Percentiles rank a stretch among this genome's conserved stretches.
phyloP scores from a whole-genome alignment of 2,329 filamentous ascomycete species.

The Ascocoryne sarcoides region DNA sequence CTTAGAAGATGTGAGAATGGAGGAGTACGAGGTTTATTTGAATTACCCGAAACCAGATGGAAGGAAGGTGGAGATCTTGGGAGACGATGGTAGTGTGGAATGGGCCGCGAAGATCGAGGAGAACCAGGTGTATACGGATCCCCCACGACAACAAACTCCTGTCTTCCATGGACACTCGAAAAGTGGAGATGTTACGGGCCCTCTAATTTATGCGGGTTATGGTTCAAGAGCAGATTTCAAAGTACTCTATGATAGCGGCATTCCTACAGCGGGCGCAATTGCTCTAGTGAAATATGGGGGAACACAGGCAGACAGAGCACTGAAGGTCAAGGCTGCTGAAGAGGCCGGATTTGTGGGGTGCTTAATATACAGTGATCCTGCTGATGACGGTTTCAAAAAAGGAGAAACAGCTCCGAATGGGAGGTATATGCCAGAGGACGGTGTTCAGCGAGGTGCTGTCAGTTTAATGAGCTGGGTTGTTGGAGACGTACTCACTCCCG shows the following conservation, averaged over 20 bases:
- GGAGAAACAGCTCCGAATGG: slow-evolving; percentile 69
- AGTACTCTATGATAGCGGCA: slow-evolving; percentile 57
- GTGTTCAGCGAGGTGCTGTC: slow-evolving; percentile 75
- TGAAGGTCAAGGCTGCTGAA: slow-evolving; percentile 89
- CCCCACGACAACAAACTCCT: slow-evolving; percentile 57
- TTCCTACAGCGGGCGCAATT: slow-evolving; percentile 71
- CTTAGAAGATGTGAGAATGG: slow-evolving; percentile 66
- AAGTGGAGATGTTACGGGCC: slow-evolving; percentile 76
- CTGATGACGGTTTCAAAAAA: slow-evolving; percentile 69
- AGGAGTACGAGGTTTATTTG: slow-evolving; percentile 80
- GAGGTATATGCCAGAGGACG: slow-evolving; percentile 70
- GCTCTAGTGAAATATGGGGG: slow-evolving; percentile 77
- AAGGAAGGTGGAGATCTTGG: slow-evolving; percentile 71
- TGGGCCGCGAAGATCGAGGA: slow-evolving; percentile 87
- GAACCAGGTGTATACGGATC: slow-evolving; percentile 56
- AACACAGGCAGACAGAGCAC: slow-evolving; percentile 58
- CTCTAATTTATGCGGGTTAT: slow-evolving; percentile 86
- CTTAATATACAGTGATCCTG: slow-evolving; percentile 86
- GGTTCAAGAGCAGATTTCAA: slow-evolving; percentile 80
- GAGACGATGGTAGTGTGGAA: slow-evolving; percentile 50
- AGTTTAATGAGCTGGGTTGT: slow-evolving; percentile 73
- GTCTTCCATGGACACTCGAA: slow-evolving; percentile 87
- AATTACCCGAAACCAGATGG: slow-evolving; percentile 80
- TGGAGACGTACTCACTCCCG: slow-evolving; percentile 88
- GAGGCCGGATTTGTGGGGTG: slow-evolving; percentile 78